A percentile compares a stretch with the other conserved stretches of the same genome.
Evolutionary conservation across 2,329 filamentous ascomycete genomes (phyloP).

Genomic region (Trichoderma breve): DNA sequence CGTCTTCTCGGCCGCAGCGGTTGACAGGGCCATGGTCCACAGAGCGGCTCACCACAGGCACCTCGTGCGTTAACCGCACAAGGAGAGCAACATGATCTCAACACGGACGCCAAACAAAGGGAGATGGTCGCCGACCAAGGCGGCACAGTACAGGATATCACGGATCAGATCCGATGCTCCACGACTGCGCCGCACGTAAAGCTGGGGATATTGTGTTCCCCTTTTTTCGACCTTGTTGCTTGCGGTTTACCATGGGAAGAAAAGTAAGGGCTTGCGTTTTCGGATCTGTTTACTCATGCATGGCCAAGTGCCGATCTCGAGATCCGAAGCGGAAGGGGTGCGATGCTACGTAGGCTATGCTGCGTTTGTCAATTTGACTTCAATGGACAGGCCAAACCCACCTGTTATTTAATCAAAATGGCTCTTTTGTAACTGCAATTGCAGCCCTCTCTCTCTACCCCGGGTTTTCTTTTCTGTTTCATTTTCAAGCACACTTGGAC

Average conservation of each 20-base stretch:
- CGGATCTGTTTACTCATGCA: neutral
- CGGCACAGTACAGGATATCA: neutral
- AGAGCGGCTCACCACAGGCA: slow-evolving; percentile 1
- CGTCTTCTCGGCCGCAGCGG: neutral
- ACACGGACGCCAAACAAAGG: neutral
- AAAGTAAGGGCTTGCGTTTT: neutral
- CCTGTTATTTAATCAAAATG: neutral
- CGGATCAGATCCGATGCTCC: neutral
- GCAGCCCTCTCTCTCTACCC: slow-evolving; percentile 13
- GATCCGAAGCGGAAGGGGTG: neutral
- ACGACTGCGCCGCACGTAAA: neutral
- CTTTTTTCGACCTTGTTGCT: neutral
- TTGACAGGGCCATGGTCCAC: neutral
- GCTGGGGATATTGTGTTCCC: neutral
- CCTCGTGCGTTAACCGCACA: neutral
- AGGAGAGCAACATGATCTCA: neutral
- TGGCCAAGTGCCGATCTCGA: neutral
- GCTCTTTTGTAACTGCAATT: neutral
- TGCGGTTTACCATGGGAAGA: neutral
- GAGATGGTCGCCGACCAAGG: neutral
- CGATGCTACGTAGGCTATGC: neutral
- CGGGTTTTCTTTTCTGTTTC: neutral
- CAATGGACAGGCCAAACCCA: neutral
- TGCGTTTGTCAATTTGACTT: neutral
- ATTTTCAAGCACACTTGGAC: neutral